Evolutionary conservation across 2,329 filamentous ascomycete genomes (phyloP).

Genomic region (Pseudogymnoascus sp.): DNA sequence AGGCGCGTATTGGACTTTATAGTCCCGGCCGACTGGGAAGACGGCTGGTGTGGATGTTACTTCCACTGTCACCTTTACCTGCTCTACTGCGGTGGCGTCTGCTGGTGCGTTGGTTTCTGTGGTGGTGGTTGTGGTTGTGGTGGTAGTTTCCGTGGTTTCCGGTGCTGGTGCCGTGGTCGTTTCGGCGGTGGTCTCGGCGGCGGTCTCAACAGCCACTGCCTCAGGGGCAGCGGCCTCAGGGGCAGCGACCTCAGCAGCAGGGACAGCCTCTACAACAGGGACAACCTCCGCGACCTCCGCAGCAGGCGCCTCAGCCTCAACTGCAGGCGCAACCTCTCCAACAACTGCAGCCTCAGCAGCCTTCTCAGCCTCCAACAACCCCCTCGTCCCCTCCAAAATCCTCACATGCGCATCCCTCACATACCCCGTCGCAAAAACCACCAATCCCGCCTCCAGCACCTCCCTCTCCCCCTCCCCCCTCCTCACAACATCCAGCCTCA

Average conservation of each 20-base stretch:
- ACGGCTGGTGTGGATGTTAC: neutral
- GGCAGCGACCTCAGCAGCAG: neutral
- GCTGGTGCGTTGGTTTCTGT: neutral
- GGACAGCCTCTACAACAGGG: conserved; percentile 15
- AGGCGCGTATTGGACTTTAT: conserved; percentile 62
- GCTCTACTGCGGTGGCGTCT: neutral
- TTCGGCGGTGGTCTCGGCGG: no score
- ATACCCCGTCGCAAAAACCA: conserved; percentile 87
- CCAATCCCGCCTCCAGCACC: conserved; percentile 59
- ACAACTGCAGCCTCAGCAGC: neutral
- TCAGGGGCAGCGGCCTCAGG: no score
- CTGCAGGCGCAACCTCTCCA: neutral
- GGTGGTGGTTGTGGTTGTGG: neutral
- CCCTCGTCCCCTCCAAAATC: conserved; percentile 59
- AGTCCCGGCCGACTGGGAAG: conserved; percentile 68
- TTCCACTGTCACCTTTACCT: neutral
- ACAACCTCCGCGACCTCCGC: no score
- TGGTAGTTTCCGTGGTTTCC: neutral
- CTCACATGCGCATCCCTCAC: conserved; percentile 66
- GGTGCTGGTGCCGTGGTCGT: no score
- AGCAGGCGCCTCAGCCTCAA: no score
- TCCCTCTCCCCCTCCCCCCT: conserved; percentile 51
- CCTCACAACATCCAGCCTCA: conserved; percentile 59
- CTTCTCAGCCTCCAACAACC: conserved; percentile 40
- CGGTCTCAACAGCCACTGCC: neutral